Evolutionary conservation across 1,139 yeast genomes (phyloP), one percentile per base, ranked within the genome.

Genomic region (Protomyces pachydermus): DNA sequence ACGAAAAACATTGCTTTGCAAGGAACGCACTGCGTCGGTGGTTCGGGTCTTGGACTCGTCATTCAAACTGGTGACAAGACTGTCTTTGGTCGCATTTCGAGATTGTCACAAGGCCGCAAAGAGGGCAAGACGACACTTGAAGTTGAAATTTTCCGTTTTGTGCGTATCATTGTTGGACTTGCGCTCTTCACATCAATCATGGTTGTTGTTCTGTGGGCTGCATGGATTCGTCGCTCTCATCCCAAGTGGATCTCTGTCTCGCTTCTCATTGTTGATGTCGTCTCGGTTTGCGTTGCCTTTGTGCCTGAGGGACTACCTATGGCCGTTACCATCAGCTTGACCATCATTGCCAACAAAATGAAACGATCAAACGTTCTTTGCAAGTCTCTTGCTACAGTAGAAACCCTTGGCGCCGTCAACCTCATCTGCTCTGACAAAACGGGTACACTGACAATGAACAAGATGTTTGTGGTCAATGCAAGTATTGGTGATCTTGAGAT

Each of bases 361-460:
- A 93, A 96, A 28, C 89, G 88, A 74, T 96, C 93, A 74, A 96
- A 96, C 70, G 93, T 91, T 73, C 79, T 93, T 72, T 98, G 93
- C 18, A 83, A 98, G 71, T 96, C 90, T 12, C 81, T 95, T 69
- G 86, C 86, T 71, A 87, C 96, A 53, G 93, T 98, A 81, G 98
- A 95, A 76, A 93, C 97, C 18, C 93, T 95, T 97, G 98, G 98
- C 56, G 91, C 96, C 53, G 98, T 98, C 2, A 93, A 98, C 16
- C 91, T 97, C 6, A 81, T 95, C 61, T 95, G 98, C 75, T 89
- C 97, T 0, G 99, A 95, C 77, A 95, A 93, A 75, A 93, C 98
- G 0, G 98, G 98, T 68, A 95, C 99, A 8, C 80, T 95, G 66
- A 95, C 98, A 1, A 95, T 90, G 75, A 95, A 95, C 75, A 55